Conservation (phyloP, 148 eudicot genomes). For the Rheum nobile region DNA sequence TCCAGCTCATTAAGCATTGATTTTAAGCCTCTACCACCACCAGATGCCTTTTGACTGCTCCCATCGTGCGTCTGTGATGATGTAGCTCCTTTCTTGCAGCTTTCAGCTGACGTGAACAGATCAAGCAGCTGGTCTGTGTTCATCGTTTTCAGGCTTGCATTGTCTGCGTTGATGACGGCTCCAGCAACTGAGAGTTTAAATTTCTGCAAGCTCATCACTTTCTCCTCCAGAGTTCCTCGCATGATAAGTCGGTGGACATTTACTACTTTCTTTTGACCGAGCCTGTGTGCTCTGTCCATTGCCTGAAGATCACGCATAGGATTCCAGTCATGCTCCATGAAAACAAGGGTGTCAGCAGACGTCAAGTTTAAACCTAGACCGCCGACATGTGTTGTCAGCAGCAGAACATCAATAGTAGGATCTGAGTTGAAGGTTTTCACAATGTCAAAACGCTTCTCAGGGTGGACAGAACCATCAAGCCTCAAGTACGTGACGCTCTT, state of each 20-base stretch:
- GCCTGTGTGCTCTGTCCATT: constrained; percentile 98
- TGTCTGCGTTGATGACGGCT: constrained; percentile 89
- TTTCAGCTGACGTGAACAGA: constrained; percentile 82
- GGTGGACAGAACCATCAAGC: constrained; percentile 88
- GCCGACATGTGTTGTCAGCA: constrained; percentile 92
- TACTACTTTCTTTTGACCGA: constrained; percentile 93
- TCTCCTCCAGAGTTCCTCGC: constrained; percentile 98
- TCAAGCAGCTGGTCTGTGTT: constrained; percentile 97
- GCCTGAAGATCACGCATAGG: constrained; percentile 99
- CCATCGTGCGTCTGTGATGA: constrained; percentile 29
- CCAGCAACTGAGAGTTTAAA: constrained; percentile 93
- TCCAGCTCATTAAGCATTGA: constrained; percentile 85
- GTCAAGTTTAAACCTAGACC: constrained; percentile 89
- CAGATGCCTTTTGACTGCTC: constrained; percentile 28
- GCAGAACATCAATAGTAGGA: constrained; percentile 89
- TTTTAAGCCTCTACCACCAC: constrained; percentile 77
- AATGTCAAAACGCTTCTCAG: constrained; percentile 88
- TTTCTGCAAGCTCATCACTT: constrained; percentile 96
- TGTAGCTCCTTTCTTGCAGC: constrained; percentile 51
- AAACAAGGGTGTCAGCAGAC: constrained; percentile 94
- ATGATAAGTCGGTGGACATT: constrained; percentile 95
- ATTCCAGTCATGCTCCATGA: constrained; percentile 99
- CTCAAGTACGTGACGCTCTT: constrained; percentile 86
- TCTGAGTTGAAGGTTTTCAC: constrained; percentile 97
- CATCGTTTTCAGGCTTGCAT: constrained; percentile 97